Percentiles rank a stretch among this genome's conserved stretches.
Conservation (phyloP, 2,329 filamentous ascomycete genomes). For the Fusarium miscanthi region DNA sequence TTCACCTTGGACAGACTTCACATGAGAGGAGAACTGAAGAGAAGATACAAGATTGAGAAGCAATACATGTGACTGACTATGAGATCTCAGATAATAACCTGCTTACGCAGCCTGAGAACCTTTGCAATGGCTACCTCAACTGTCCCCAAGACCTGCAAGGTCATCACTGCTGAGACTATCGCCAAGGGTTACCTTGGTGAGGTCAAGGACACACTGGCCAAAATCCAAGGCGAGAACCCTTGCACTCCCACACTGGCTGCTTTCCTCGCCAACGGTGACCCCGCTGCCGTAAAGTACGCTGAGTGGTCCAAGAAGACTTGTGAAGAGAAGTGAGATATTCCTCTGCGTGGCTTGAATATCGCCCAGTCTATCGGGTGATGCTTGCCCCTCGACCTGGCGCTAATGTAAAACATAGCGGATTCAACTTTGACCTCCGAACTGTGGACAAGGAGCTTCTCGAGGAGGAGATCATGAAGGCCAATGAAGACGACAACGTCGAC, state of each 20-base stretch:
- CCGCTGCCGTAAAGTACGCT: conserved; percentile 91
- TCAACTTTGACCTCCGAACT: conserved; percentile 85
- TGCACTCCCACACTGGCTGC: conserved; percentile 82
- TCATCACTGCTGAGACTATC: conserved; percentile 88
- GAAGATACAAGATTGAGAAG: not conserved
- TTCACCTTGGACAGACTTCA: conserved; percentile 20
- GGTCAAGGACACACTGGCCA: conserved; percentile 79
- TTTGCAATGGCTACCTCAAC: conserved; percentile 47
- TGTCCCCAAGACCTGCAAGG: conserved; percentile 84
- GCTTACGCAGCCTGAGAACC: conserved; percentile 10
- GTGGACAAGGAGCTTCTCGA: conserved; percentile 91
- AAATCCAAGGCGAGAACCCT: conserved; percentile 68
- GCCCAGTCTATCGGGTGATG: conserved; percentile 36
- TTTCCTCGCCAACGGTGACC: conserved; percentile 92
- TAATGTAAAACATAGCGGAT: conserved; percentile 70
- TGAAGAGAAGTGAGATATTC: conserved; percentile 83
- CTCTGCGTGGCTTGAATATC: conserved; percentile 27
- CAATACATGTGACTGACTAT: conserved; percentile 24
- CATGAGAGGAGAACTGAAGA: not conserved
- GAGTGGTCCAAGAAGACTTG: conserved; percentile 98
- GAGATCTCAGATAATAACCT: conserved; percentile 18
- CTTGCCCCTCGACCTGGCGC: conserved; percentile 33
- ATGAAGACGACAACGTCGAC: conserved; percentile 80
- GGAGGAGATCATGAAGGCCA: conserved; percentile 86
- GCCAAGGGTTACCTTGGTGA: conserved; percentile 84